Evolutionary conservation across 176 grass and related monocot species (phyloP), one percentile per base, ranked within the genome.

Genomic region (Themeda triandra): DNA sequence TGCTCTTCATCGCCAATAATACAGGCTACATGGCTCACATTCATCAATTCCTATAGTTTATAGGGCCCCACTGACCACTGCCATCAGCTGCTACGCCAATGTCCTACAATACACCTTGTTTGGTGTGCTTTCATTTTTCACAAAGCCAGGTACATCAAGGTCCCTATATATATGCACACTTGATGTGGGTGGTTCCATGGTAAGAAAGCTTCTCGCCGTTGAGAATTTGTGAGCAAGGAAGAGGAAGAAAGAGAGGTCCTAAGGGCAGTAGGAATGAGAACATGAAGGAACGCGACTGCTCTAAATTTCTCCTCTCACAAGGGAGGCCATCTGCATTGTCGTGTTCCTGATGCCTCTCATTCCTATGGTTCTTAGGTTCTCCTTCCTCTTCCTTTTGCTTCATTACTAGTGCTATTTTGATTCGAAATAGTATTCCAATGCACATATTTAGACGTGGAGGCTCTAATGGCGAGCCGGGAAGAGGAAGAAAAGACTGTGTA

Each of bases 211-310:
- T n/a, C n/a, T n/a, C n/a, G n/a, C n/a, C n/a, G n/a, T n/a, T n/a
- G n/a, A n/a, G n/a, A n/a, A n/a, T n/a, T n/a, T n/a, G n/a, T n/a
- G n/a, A n/a, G n/a, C n/a, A n/a, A n/a, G n/a, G n/a, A 84, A 84
- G 81, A 83, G 75, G 44, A 58, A 88, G 31, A 88, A 44, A 73
- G 74, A 88, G 74, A 88, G 56, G 75, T 13, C 21, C 58, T 56
- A 88, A 54, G 87, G 80, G 27, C 35, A 14, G 44, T 5, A 68
- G 59, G 75, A 17, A 67, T 79, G 59, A 67, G 81, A 73, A 56
- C 81, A n/a, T n/a, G n/a, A n/a, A n/a, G n/a, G n/a, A n/a, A n/a
- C n/a, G n/a, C n/a, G n/a, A n/a, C n/a, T n/a, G n/a, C n/a, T n/a
- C n/a, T n/a, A n/a, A n/a, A n/a, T n/a, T n/a, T n/a, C n/a, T n/a